These are phyloP conservation scores for Cryptosporidium muris DNA, from an alignment of 169 alveolate genomes.

Conservation along the genomic window DNA sequence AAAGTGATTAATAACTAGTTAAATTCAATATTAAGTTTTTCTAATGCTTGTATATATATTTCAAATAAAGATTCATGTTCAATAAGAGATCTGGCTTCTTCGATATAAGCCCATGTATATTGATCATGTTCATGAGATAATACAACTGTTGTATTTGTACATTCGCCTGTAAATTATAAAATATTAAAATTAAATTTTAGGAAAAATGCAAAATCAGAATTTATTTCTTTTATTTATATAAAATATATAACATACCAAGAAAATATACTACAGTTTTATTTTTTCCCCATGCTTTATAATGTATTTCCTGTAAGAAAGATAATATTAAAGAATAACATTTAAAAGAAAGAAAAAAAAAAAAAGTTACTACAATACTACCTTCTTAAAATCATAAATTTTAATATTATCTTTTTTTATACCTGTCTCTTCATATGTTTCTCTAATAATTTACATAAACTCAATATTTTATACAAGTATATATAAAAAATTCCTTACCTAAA, in stretches of 20 bases:
- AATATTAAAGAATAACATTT: background rate
- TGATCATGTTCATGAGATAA: slow-evolving; percentile 60
- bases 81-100: slow-evolving; percentile 35
- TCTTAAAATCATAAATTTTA: slow-evolving; percentile 27
- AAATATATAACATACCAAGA: background rate
- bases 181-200: no score
- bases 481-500: slow-evolving; percentile 39
- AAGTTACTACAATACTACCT: slow-evolving; percentile 2
- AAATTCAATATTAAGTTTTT: slow-evolving; percentile 4
- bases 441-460: background rate
- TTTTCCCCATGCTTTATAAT: slow-evolving; percentile 53
- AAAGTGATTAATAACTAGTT: no score
- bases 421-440: slow-evolving; percentile 68
- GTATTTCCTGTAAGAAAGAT: slow-evolving; percentile 19
- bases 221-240: no score
- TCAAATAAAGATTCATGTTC: slow-evolving; percentile 58
- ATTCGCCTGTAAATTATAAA: slow-evolving; percentile 9
- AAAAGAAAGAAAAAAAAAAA: background rate
- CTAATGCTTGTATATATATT: slow-evolving; percentile 36
- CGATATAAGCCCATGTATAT: slow-evolving; percentile 51
- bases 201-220: no score
- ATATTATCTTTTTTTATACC: slow-evolving; percentile 29
- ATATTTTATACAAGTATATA: background rate
- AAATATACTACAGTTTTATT: slow-evolving; percentile 39
- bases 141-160: slow-evolving; percentile 2